Percentiles rank a stretch among this genome's conserved stretches.
Conservation (phyloP, 495 filamentous ascomycete species). For the Echria macrotheca region DNA sequence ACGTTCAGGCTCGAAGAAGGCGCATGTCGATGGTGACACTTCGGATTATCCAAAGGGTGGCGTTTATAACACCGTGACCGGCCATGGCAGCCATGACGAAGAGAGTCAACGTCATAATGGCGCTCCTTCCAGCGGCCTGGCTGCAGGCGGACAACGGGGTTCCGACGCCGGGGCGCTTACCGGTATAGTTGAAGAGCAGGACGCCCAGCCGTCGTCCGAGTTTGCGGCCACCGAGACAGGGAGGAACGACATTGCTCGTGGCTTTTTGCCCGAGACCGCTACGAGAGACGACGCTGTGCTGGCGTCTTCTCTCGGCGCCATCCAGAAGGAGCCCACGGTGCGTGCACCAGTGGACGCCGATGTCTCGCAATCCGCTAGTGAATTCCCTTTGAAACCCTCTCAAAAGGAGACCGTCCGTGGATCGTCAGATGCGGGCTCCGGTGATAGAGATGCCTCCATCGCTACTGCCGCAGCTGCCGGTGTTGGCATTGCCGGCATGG, state of each 20-base stretch:
- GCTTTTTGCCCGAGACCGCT: constrained; percentile 10
- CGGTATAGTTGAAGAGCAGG: constrained; percentile 12
- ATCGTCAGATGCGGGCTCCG: background rate
- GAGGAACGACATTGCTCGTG: background rate
- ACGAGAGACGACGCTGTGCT: constrained; percentile 7
- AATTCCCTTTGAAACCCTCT: background rate
- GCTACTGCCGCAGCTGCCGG: constrained; percentile 10
- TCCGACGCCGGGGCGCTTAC: constrained; percentile 16
- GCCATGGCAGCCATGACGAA: constrained; percentile 22
- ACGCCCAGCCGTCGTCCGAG: no score
- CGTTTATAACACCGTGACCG: constrained; percentile 24
- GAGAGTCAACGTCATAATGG: constrained; percentile 18
- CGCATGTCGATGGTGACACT: constrained; percentile 17
- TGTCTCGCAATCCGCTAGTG: background rate
- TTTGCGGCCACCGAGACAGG: background rate
- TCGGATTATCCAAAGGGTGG: constrained; percentile 19
- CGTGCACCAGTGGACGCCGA: background rate
- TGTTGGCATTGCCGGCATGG: constrained; percentile 12
- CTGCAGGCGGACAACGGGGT: no score
- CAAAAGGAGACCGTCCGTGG: constrained; percentile 4
- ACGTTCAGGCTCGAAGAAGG: constrained; percentile 16
- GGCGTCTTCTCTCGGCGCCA: background rate
- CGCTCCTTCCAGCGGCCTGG: no score
- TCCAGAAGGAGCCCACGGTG: background rate
- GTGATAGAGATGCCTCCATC: background rate